A percentile compares a stretch with the other conserved stretches of the same genome.
Conservation (phyloP, 2,329 filamentous ascomycete genomes). For the Talaromyces sp. region DNA sequence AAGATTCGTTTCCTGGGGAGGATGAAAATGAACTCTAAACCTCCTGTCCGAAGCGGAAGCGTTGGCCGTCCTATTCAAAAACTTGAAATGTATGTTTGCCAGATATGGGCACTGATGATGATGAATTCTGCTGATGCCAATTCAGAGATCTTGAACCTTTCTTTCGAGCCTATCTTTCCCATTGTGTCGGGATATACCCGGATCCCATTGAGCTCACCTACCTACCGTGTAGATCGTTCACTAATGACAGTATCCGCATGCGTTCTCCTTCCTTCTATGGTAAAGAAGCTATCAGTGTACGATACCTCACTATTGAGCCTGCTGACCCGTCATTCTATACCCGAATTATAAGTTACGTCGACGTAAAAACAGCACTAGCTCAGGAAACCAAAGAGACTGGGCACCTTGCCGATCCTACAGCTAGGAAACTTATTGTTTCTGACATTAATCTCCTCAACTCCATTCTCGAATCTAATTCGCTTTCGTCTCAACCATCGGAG, state of each 20-base stretch:
- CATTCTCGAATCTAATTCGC: neutral
- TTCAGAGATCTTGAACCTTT: neutral
- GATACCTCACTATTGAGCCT: conserved; percentile 2
- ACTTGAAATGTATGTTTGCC: neutral
- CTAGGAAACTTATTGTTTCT: neutral
- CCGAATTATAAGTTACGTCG: neutral
- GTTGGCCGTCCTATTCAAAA: conserved; percentile 5
- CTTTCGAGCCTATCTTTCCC: conserved; percentile 5
- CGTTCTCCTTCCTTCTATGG: neutral
- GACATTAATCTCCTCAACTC: neutral
- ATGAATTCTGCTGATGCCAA: neutral
- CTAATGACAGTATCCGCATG: neutral
- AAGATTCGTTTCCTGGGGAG: neutral
- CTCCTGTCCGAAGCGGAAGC: conserved; percentile 8
- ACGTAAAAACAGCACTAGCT: neutral
- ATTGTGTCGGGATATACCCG: neutral
- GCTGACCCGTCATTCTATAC: conserved; percentile 5
- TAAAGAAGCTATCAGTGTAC: neutral
- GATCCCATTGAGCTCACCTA: conserved; percentile 4
- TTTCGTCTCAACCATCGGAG: neutral
- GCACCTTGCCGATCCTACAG: neutral
- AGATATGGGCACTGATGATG: neutral
- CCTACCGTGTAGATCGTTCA: conserved; percentile 7
- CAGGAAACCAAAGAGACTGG: neutral
- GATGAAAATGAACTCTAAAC: conserved; percentile 3